Base-by-base conservation (phyloP, 202 grass and related monocot species). In the Eragrostis tef region DNA sequence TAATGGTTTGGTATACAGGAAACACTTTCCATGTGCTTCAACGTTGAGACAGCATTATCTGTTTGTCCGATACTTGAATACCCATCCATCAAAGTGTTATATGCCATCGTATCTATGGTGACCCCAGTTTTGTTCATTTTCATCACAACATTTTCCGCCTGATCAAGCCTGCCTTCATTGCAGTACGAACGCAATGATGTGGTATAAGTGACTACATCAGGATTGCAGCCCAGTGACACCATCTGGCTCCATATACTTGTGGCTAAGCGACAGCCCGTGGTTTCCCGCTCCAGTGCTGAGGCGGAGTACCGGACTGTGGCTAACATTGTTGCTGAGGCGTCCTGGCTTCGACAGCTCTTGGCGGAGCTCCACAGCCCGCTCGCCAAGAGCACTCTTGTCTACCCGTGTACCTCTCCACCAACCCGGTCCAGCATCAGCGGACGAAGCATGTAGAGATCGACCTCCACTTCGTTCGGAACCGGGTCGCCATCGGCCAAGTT, bases 61-160 rank as follows among this genome's bases (percentile, higher is more conserved):
- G 47, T 87, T 27, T 80, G 41, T 25, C 84, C 84, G 46, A 80
- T 84, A 70, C 41, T 80, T 73, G 78, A 16, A 64, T 78, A 57
- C 11, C 89, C 89, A 79, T 82, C 25, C 51, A 91, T 79, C 66
- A 88, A 82, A 87, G 89, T 91, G 77, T 91, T 88, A 70, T 85
- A 91, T 11, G 82, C 73, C 16, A 88, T 67, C 36, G 67, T 58
- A 85, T 91, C 81, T 54, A 77, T 13, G 70, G 56, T 62, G 62
- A 85, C 39, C 25, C 81, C 73, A 63, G 20, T 58, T 64, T 64
- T 85, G 27, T 70, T 85, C 85, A 91, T 93, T 15, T 86, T 67
- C 71, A n/a, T 54, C 76, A 85, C 20, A 51, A 87, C 58, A 56
- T 85, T 84, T 78, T 84, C 46, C 31, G 87, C 87, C 71, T 85